These are phyloP conservation scores for Amanita pallidorosea DNA, from an alignment of 768 basidiomycete species.

Conservation along the genomic window DNA sequence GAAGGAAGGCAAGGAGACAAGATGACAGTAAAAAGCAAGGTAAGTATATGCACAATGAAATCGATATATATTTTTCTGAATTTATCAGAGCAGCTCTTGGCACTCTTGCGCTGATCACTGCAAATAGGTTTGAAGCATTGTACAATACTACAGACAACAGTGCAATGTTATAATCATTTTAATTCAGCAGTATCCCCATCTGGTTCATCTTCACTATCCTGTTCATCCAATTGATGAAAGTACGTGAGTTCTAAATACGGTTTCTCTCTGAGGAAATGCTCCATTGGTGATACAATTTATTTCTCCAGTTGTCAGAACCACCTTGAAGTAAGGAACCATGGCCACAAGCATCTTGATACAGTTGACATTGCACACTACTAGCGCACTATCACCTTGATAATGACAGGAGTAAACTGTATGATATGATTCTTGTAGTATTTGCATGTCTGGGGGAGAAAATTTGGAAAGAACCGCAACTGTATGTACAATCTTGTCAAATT, in stretches of 20 bases:
- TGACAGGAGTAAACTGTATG: neutral
- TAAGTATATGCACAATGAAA: neutral
- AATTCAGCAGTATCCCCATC: too few relatives aligned
- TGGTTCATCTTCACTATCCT: neutral
- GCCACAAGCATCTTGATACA: neutral
- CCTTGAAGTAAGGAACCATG: neutral
- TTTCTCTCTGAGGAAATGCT: neutral
- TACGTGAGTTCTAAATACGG: neutral
- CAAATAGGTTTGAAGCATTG: too few relatives aligned
- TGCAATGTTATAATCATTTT: too few relatives aligned
- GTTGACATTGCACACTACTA: neutral
- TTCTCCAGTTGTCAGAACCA: neutral
- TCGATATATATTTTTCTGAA: too few relatives aligned
- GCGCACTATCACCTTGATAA: neutral
- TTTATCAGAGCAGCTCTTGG: neutral
- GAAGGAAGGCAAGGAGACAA: neutral
- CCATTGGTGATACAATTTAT: neutral
- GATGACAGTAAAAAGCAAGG: neutral
- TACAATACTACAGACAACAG: too few relatives aligned
- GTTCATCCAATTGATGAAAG: neutral
- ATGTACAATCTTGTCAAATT: neutral
- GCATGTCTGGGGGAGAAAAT: neutral
- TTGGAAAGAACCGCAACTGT: neutral
- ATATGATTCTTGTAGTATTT: neutral
- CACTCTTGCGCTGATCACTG: too few relatives aligned